A percentile compares a stretch with the other conserved stretches of the same genome.
Conservation (phyloP, 1,139 yeast genomes). For the Candida sp. region DNA sequence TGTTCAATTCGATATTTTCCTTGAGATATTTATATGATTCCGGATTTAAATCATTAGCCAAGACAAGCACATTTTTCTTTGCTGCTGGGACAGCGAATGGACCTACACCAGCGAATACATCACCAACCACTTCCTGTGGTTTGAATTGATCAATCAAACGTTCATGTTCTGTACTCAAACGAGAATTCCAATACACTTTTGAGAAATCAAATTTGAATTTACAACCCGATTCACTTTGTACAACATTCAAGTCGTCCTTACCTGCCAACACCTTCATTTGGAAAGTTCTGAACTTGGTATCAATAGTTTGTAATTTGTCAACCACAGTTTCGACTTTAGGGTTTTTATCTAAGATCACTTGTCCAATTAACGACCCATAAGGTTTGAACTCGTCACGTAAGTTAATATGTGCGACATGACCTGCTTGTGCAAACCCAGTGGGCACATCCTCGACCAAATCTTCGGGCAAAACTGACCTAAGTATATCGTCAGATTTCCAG, state of each 20-base stretch:
- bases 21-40: conserved; percentile 70
- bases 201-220: conserved; percentile 83
- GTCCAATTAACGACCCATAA: conserved; percentile 78
- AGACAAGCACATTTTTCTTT: conserved; percentile 70
- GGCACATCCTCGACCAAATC: conserved; percentile 72
- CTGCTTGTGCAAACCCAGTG: conserved; percentile 89
- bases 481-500: conserved; percentile 89
- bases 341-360: conserved; percentile 87
- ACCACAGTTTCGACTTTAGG: conserved; percentile 80
- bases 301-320: conserved; percentile 87
- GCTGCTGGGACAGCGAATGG: conserved; percentile 98
- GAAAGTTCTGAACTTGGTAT: conserved; percentile 86
- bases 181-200: conserved; percentile 96
- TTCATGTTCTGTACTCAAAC: conserved; percentile 92
- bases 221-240: conserved; percentile 89
- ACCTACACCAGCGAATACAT: conserved; percentile 98
- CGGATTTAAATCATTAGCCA: conserved; percentile 95
- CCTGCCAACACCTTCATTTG: conserved; percentile 95
- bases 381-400: conserved; percentile 84
- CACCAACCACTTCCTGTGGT: conserved; percentile 75
- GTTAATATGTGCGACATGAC: conserved; percentile 94
- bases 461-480: conserved; percentile 74
- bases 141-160: conserved; percentile 64
- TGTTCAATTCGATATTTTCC: conserved; percentile 63
- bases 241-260: conserved; percentile 65